Percentiles rank a stretch among this genome's conserved stretches.
Conservation (phyloP, 169 alveolate genomes). For the Perkinsus olseni region DNA sequence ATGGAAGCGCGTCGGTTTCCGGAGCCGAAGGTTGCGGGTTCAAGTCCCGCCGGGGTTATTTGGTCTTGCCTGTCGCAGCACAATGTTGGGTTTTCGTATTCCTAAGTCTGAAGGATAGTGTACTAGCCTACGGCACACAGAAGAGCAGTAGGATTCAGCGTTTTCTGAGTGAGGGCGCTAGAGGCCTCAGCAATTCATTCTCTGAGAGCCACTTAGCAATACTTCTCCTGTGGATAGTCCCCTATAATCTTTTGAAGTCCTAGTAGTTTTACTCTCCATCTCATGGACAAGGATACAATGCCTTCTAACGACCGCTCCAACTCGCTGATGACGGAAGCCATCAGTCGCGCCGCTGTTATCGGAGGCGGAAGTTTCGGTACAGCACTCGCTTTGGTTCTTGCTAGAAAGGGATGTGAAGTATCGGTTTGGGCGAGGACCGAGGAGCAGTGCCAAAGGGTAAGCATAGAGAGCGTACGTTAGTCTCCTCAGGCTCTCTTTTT, state of each 20-base stretch:
- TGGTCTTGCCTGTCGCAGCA: no score
- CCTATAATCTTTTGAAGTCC: not conserved
- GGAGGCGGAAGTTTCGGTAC: slow-evolving; percentile 9
- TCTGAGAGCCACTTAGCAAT: no score
- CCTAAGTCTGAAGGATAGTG: no score
- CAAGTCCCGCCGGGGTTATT: slow-evolving; percentile 3
- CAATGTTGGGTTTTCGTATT: no score
- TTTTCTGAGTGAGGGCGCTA: no score
- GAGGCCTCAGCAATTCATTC: no score
- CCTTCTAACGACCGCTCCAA: not conserved
- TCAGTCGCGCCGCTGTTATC: not conserved
- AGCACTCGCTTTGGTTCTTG: not conserved
- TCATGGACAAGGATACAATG: not conserved
- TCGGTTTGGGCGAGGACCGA: not conserved
- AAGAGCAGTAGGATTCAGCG: no score
- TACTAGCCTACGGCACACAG: no score
- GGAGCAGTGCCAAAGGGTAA: not conserved
- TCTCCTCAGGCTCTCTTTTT: no score
- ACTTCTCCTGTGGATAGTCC: no score
- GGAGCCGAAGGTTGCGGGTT: slow-evolving; percentile 6
- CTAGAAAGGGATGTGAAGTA: slow-evolving; percentile 1
- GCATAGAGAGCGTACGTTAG: not conserved
- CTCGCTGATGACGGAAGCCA: not conserved
- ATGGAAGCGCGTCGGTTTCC: slow-evolving; percentile 5
- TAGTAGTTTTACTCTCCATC: not conserved